These are phyloP conservation scores for Hyaloscypha hepaticicola DNA, from an alignment of 495 filamentous ascomycete genomes.

Conservation along the genomic window DNA sequence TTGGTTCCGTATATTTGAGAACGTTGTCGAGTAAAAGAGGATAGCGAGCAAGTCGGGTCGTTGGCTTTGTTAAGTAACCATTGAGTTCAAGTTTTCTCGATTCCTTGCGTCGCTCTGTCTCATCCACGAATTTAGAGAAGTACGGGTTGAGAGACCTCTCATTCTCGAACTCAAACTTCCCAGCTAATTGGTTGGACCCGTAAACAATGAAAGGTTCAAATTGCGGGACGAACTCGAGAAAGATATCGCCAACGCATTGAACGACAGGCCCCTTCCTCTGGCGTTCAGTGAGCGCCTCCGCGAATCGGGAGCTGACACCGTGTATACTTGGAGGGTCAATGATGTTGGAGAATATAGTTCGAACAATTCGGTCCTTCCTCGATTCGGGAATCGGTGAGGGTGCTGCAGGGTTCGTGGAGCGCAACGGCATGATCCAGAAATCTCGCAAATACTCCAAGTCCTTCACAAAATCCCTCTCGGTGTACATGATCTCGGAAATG, in stretches of 20 bases:
- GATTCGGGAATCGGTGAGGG: conserved; percentile 86
- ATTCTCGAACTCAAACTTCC: conserved; percentile 97
- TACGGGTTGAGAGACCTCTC: conserved; percentile 83
- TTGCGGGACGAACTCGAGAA: conserved; percentile 83
- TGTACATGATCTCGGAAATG: conserved; percentile 98
- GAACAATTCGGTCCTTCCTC: conserved; percentile 84
- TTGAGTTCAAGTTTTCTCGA: conserved; percentile 96
- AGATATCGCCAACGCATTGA: conserved; percentile 87
- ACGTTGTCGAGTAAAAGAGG: conserved; percentile 92
- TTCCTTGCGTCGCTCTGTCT: conserved; percentile 94
- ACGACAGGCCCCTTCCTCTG: conserved; percentile 91
- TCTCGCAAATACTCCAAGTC: conserved; percentile 97
- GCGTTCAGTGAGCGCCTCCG: conserved; percentile 80
- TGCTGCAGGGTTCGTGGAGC: conserved; percentile 60
- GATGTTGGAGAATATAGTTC: conserved; percentile 93
- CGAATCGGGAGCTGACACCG: conserved; percentile 82
- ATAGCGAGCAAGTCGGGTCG: conserved; percentile 92
- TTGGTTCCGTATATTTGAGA: conserved; percentile 80
- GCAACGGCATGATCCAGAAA: conserved; percentile 96
- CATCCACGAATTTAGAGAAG: conserved; percentile 92
- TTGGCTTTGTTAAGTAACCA: conserved; percentile 97
- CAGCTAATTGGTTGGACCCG: conserved; percentile 93
- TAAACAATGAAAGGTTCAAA: conserved; percentile 98
- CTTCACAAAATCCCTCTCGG: conserved; percentile 98
- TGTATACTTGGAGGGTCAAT: conserved; percentile 79